Conservation (phyloP, 1,139 yeast genomes). For the Lodderomyces margitis region DNA sequence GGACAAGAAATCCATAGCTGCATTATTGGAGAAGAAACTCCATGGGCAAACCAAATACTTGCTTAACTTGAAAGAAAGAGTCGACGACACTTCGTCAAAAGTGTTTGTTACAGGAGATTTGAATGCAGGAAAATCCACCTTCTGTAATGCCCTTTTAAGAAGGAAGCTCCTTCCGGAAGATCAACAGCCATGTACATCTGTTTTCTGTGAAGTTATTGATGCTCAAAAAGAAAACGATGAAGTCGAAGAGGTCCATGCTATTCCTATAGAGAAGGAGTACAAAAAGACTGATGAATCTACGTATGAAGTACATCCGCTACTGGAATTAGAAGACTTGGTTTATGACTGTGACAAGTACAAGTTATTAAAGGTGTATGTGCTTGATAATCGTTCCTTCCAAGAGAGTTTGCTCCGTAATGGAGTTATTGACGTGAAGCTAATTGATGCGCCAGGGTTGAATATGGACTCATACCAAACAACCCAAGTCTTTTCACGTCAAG, state of each 20-base stretch:
- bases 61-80: slow-evolving; percentile 71
- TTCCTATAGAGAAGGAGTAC: slow-evolving; percentile 55
- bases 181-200: slow-evolving; percentile 97
- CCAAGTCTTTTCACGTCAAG: slow-evolving; percentile 93
- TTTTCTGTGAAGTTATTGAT: slow-evolving; percentile 92
- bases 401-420: slow-evolving; percentile 83
- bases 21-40: slow-evolving; percentile 63
- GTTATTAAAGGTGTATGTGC: slow-evolving; percentile 75
- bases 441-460: slow-evolving; percentile 97
- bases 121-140: slow-evolving; percentile 94
- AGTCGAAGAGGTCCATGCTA: slow-evolving; percentile 91
- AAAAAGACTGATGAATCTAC: slow-evolving; percentile 63
- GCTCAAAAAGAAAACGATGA: slow-evolving; percentile 67
- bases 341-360: slow-evolving; percentile 70
- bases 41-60: slow-evolving; percentile 65
- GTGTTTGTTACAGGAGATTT: slow-evolving; percentile 96
- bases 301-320: slow-evolving; percentile 53
- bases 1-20: slow-evolving; percentile 65
- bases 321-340: slow-evolving; percentile 67
- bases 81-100: slow-evolving; percentile 89
- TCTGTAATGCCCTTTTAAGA: slow-evolving; percentile 86
- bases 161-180: slow-evolving; percentile 86
- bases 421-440: slow-evolving; percentile 84
- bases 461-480: slow-evolving; percentile 93
- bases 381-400: slow-evolving; percentile 68